phyloP scores from a whole-genome alignment of 1,284 basidiomycete genomes.

The Kalmanozyma brasiliensis region DNA sequence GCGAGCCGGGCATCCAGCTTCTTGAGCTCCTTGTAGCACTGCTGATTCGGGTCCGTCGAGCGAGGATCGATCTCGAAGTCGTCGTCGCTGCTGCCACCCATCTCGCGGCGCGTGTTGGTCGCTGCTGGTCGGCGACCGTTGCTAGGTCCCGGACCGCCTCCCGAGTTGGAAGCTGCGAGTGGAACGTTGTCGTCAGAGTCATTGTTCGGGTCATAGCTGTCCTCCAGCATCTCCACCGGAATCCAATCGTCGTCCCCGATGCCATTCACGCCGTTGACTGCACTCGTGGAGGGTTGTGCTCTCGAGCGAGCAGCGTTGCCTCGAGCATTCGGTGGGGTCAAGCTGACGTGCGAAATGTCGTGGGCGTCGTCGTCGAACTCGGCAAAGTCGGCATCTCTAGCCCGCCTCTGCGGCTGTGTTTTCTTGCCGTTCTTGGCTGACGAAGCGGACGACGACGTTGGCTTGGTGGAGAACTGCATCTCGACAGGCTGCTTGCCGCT shows the following conservation, averaged over 20 bases:
- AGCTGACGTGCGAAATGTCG: constrained; percentile 46
- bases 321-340: constrained; percentile 22
- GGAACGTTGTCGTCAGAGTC: constrained; percentile 30
- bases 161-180: constrained; percentile 1
- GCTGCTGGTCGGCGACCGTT: not conserved
- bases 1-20: constrained; percentile 26
- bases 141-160: too few species aligned
- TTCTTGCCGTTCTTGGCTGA: constrained; percentile 18
- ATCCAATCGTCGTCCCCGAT: constrained; percentile 18
- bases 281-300: constrained; percentile 9
- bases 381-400: constrained; percentile 24
- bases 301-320: not conserved
- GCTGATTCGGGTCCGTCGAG: constrained; percentile 11
- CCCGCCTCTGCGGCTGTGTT: constrained; percentile 20
- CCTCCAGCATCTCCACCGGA: constrained; percentile 25
- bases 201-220: constrained; percentile 19
- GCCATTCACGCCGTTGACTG: constrained; percentile 24
- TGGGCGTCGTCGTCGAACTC: constrained; percentile 44
- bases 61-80: constrained; percentile 27
- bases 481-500: constrained; percentile 44
- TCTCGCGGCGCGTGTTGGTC: not conserved
- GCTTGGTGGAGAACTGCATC: constrained; percentile 48
- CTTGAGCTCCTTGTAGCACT: constrained; percentile 33
- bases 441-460: constrained; percentile 20
- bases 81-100: constrained; percentile 5